Evolutionary conservation across 129 eudicot species (phyloP).

Genomic region (Gnaphalium uliginosum): DNA sequence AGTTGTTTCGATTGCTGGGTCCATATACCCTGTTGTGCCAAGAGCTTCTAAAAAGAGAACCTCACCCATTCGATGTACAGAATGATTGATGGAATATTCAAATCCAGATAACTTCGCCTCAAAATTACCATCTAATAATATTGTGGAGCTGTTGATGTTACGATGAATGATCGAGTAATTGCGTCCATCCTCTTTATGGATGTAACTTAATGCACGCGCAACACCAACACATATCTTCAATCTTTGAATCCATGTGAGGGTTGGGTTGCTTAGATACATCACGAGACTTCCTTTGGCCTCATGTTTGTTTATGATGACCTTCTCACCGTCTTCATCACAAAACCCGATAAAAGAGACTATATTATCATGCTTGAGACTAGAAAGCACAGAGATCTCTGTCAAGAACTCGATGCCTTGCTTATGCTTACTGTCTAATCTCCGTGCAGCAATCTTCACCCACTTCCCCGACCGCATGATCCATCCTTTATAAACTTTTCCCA

Average conservation of each 20-base stretch:
- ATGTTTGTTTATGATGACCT: background rate
- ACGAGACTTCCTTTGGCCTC: background rate
- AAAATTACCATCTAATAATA: background rate
- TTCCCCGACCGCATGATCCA: background rate
- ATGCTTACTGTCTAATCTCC: background rate
- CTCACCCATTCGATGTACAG: background rate
- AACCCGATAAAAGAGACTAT: background rate
- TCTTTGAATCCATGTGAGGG: too few relatives aligned
- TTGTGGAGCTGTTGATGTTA: background rate
- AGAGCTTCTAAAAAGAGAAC: background rate
- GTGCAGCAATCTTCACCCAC: background rate
- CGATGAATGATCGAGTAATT: background rate
- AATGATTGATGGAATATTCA: background rate
- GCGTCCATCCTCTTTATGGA: background rate
- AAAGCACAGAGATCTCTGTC: background rate
- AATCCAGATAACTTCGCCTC: background rate
- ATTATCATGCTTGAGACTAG: background rate
- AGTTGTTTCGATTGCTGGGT: too few relatives aligned
- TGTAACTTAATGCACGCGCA: background rate
- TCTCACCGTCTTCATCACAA: constrained; percentile 3
- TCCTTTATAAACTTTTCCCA: too few relatives aligned
- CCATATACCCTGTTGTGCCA: background rate
- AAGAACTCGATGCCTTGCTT: background rate
- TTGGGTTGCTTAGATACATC: background rate
- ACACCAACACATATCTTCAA: too few relatives aligned